Evolutionary conservation across 352 stramenopile genomes (phyloP).

Genomic region (Blastocystis sp.): DNA sequence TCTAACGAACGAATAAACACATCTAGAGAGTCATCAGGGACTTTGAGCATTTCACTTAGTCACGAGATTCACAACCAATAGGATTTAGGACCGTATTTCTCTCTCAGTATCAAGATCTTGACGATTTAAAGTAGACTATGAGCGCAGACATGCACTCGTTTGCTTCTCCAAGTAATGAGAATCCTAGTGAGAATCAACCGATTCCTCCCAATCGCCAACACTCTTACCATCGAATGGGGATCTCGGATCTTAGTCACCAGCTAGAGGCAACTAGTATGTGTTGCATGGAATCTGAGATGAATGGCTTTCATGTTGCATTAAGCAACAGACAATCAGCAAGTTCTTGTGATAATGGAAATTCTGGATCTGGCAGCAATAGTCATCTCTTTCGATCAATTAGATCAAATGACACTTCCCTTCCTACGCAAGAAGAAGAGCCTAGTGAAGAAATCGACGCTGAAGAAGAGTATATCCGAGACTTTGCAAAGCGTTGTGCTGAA

Average conservation of each 20-base stretch:
- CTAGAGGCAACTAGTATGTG: not conserved
- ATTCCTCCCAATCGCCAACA: not conserved
- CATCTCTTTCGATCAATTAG: not conserved
- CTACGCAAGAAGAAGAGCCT: not conserved
- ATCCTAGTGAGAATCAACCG: not conserved
- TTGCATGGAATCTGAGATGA: not conserved
- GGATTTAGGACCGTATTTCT: not conserved
- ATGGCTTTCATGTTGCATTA: not conserved
- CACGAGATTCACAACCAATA: constrained; percentile 9
- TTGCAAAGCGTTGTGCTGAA: constrained; percentile 13
- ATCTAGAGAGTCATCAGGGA: too few relatives aligned
- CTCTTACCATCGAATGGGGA: not conserved
- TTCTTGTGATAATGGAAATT: not conserved
- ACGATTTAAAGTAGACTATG: not conserved
- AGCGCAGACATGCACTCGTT: not conserved
- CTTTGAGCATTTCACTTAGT: not conserved
- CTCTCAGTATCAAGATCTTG: not conserved
- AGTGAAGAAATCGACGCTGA: not conserved
- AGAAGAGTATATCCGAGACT: constrained; percentile 36
- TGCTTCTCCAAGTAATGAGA: not conserved
- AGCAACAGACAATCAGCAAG: not conserved
- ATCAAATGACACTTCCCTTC: not conserved
- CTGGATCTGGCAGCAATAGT: not conserved
- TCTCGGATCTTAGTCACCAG: constrained; percentile 26
- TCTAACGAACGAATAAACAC: too few relatives aligned